These are phyloP conservation scores for Penicillium angulare DNA, from an alignment of 495 filamentous ascomycete species.

Conservation along the genomic window DNA sequence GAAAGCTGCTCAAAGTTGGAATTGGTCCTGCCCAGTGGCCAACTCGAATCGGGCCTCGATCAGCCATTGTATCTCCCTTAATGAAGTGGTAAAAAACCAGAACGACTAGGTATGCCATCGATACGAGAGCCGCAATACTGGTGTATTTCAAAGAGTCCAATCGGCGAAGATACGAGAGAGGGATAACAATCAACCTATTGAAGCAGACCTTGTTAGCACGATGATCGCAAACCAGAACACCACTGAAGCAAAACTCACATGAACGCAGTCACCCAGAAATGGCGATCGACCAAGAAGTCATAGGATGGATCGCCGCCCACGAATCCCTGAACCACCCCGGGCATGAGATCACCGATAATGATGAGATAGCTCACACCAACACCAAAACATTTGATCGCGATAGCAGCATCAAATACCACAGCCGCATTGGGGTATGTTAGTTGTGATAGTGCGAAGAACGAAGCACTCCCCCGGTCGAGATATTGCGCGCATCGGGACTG, in stretches of 20 bases:
- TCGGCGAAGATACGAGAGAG: constrained; percentile 83
- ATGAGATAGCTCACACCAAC: constrained; percentile 97
- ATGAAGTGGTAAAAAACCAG: constrained; percentile 88
- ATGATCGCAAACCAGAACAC: too few relatives aligned
- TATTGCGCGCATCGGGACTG: constrained; percentile 91
- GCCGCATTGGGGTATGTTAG: constrained; percentile 96
- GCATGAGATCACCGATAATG: constrained; percentile 98
- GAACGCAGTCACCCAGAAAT: constrained; percentile 98
- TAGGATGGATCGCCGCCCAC: constrained; percentile 56
- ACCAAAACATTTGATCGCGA: constrained; percentile 96
- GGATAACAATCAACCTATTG: constrained; percentile 94
- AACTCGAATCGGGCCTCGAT: constrained; percentile 69
- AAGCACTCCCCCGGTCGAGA: constrained; percentile 74
- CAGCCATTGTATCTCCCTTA: constrained; percentile 69
- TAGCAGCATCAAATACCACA: constrained; percentile 92
- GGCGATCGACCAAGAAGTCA: constrained; percentile 77
- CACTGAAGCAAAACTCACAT: constrained; percentile 68
- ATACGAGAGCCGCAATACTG: constrained; percentile 83
- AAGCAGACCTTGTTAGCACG: too few relatives aligned
- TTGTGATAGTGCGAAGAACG: constrained; percentile 93
- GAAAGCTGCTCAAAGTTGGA: constrained; percentile 78
- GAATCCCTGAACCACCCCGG: constrained; percentile 82
- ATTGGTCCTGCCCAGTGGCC: constrained; percentile 77
- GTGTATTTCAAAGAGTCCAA: constrained; percentile 97
- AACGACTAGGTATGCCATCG: constrained; percentile 90